Evolutionary conservation across 2,329 filamentous ascomycete species (phyloP).

Genomic region (Colletotrichum salicis): DNA sequence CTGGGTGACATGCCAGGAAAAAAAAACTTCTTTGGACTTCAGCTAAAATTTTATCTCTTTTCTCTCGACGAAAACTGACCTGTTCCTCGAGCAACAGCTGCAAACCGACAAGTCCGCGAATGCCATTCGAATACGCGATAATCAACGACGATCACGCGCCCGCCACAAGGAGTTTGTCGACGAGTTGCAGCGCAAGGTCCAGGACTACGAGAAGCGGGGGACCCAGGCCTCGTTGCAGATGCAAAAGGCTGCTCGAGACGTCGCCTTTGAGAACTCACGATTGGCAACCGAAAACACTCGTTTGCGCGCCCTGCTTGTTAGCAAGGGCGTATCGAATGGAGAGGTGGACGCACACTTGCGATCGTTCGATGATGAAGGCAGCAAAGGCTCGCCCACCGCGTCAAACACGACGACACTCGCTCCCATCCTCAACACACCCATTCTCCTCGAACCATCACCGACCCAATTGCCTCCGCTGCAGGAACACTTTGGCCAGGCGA

Average conservation of each 20-base stretch:
- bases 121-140: constrained; percentile 56
- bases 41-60: background rate
- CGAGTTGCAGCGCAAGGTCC: constrained; percentile 57
- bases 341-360: constrained; percentile 54
- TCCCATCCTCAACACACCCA: constrained; percentile 20
- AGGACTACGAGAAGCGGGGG: constrained; percentile 59
- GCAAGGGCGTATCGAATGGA: constrained; percentile 49
- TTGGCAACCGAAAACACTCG: constrained; percentile 59
- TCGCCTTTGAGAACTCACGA: constrained; percentile 59
- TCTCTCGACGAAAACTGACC: constrained; percentile 16
- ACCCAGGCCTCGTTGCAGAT: constrained; percentile 62
- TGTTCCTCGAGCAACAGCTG: constrained; percentile 30
- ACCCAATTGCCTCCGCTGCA: constrained; percentile 20
- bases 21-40: background rate
- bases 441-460: constrained; percentile 20
- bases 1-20: background rate
- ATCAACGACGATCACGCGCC: constrained; percentile 64
- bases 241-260: constrained; percentile 62
- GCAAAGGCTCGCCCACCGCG: constrained; percentile 38
- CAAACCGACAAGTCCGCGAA: constrained; percentile 37
- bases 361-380: constrained; percentile 46
- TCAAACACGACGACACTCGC: constrained; percentile 8
- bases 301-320: constrained; percentile 54
- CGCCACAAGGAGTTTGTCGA: constrained; percentile 62
- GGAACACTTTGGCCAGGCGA: constrained; percentile 25